phyloP scores from a whole-genome alignment of 2,329 filamentous ascomycete species.

The Hypoxylon sp. region DNA sequence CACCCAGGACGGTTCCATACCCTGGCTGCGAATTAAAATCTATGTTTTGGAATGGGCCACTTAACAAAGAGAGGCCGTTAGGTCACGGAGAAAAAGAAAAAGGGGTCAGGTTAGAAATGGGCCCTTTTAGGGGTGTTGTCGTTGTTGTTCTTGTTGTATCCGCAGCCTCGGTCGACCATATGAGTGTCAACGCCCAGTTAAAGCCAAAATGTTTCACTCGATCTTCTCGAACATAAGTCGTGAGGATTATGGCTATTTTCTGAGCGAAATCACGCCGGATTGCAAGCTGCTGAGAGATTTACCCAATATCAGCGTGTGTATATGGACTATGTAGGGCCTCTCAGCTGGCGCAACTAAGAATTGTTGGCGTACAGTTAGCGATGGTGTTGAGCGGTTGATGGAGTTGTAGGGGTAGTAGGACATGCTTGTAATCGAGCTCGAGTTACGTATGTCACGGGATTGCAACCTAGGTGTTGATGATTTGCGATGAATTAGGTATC shows the following conservation, averaged over 20 bases:
- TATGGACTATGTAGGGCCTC: constrained; percentile 9
- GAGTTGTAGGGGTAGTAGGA: constrained; percentile 13
- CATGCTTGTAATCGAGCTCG: constrained; percentile 13
- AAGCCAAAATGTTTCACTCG: not conserved
- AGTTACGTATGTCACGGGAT: not conserved
- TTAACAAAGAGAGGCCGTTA: constrained; percentile 3
- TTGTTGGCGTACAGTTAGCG: constrained; percentile 7
- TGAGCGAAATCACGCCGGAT: not conserved
- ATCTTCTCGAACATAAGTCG: constrained; percentile 13
- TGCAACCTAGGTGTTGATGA: constrained; percentile 3
- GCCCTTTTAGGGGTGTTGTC: constrained; percentile 7
- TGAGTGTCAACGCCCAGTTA: not conserved
- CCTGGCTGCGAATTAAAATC: not conserved
- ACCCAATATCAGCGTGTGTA: constrained; percentile 20
- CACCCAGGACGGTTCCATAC: constrained; percentile 20
- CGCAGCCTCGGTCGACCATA: constrained; percentile 11
- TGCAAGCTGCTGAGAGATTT: not conserved
- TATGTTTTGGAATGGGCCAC: not conserved
- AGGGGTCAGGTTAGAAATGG: constrained; percentile 11
- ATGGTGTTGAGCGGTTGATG: constrained; percentile 14
- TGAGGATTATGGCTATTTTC: not conserved
- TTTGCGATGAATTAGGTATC: constrained; percentile 13
- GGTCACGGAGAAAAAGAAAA: constrained; percentile 13
- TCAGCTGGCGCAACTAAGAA: constrained; percentile 2
- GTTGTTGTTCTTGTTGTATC: constrained; percentile 7